Base-by-base conservation (phyloP, 2,329 filamentous ascomycete genomes). In the Cladosporium sphaerospermum region DNA sequence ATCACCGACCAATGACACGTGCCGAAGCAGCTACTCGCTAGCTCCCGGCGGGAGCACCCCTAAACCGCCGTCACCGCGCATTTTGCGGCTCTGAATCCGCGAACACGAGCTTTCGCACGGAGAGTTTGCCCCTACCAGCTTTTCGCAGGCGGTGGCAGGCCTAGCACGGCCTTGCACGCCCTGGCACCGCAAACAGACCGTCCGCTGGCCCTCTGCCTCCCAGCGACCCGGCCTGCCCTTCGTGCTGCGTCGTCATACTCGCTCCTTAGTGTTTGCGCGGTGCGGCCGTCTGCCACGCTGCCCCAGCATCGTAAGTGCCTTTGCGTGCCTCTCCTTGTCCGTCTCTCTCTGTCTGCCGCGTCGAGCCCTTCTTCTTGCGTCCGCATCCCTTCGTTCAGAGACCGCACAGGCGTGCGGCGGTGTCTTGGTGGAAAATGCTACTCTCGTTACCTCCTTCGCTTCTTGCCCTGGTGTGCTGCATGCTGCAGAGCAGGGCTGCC, bases 371-470 rank as follows among this genome's bases (percentile, higher is more conserved):
- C 23, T 31, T 51, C 31, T 34, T 44, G 18, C 48, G 10, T 34
- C 14, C 14, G 47, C 32, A 37, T 44, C 40, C 28, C 8, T 32
- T 34, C 46, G 23, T 28, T 28, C 23, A 28, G 32, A 49, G 36
- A 32, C 40, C 48, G 28, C 48, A 33, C 48, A 31, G 28, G 19
- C 16, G 32, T 28, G 36, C 13, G 40, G 16, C 16, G 40, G 48
- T 37, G 48, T 36, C 32, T 40, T 51, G 40, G 32, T 44, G 48
- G 34, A 53, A 23, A 16, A 53, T 53, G 45, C 34, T 47, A 28
- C 42, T 53, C 23, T 39, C 36, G 8, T 32, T 53, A 13, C 51
- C 51, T 33, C 44, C 37, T 28, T 53, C 51, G 51, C 45, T 53
- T 13, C 28, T 47, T 36, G 43, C 44, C 23, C 31, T 53, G 36